These are phyloP conservation scores for Ustulina deusta DNA, from an alignment of 2,329 filamentous ascomycete species.

Conservation along the genomic window DNA sequence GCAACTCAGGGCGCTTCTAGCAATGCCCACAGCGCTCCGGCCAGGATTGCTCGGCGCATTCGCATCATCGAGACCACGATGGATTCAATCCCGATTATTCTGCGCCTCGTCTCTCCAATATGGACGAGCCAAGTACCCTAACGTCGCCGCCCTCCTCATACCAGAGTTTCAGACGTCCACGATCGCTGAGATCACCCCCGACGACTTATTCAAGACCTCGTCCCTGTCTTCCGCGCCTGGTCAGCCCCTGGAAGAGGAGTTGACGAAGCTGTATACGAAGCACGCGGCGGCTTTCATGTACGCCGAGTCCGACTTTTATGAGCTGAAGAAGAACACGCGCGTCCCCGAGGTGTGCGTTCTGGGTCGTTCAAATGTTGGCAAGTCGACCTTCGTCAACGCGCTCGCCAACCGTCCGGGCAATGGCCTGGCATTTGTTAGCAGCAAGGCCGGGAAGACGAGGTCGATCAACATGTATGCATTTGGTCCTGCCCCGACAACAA, in stretches of 20 bases:
- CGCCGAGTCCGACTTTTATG: constrained; percentile 54
- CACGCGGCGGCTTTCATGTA: constrained; percentile 47
- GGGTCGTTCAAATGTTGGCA: constrained; percentile 89
- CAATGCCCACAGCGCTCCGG: constrained; percentile 48
- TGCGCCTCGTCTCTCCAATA: constrained; percentile 25
- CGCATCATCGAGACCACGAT: constrained; percentile 28
- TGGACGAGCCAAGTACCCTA: constrained; percentile 36
- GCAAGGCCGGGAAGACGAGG: constrained; percentile 64
- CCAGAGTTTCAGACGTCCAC: constrained; percentile 45
- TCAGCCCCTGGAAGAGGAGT: constrained; percentile 43
- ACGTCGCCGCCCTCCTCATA: constrained; percentile 48
- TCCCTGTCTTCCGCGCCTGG: constrained; percentile 40
- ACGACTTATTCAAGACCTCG: constrained; percentile 51
- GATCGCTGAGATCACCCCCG: constrained; percentile 46
- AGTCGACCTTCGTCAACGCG: constrained; percentile 88
- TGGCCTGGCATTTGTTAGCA: constrained; percentile 61
- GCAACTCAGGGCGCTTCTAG: constrained; percentile 44
- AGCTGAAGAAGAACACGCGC: constrained; percentile 64
- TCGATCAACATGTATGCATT: constrained; percentile 69
- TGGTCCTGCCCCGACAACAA: constrained; percentile 54
- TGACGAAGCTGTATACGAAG: constrained; percentile 46
- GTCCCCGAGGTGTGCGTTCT: constrained; percentile 78
- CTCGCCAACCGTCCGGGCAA: constrained; percentile 70
- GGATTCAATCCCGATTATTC: constrained; percentile 20
- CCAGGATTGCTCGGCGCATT: constrained; percentile 41